These are phyloP conservation scores for Lotus japonicus DNA, from an alignment of 306 rosid genomes.

Conservation along the genomic window DNA sequence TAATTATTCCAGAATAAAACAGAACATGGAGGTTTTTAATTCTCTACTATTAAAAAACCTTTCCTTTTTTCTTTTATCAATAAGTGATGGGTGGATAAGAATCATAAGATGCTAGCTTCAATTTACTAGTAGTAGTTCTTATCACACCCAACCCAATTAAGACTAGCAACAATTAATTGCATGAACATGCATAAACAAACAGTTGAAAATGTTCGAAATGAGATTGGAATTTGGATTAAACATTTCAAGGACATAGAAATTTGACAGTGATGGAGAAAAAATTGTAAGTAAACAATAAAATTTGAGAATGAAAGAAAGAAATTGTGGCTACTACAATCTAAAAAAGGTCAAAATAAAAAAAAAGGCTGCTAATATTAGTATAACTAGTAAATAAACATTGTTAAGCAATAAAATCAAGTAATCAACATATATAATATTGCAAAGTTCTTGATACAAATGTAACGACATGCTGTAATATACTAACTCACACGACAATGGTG, in stretches of 20 bases:
- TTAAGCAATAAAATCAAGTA: too few relatives aligned
- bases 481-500: too few relatives aligned
- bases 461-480: too few relatives aligned
- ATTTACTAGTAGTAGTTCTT: neutral
- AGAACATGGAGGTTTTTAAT: neutral
- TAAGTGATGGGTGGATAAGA: slow-evolving; percentile 8
- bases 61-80: neutral
- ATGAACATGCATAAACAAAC: slow-evolving; percentile 2
- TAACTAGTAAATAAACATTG: too few relatives aligned
- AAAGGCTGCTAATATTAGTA: neutral
- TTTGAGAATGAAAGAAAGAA: neutral
- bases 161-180: slow-evolving; percentile 5
- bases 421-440: too few relatives aligned
- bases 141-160: neutral
- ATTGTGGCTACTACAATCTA: slow-evolving; percentile 5
- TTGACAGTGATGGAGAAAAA: neutral
- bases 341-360: neutral
- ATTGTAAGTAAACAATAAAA: neutral
- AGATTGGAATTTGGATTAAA: slow-evolving; percentile 16
- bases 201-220: slow-evolving; percentile 21
- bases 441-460: too few relatives aligned
- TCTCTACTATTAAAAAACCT: neutral
- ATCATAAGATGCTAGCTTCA: slow-evolving; percentile 12
- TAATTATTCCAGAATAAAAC: slow-evolving; percentile 2
- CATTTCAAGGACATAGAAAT: neutral